Percentiles rank a stretch among this genome's conserved stretches.
Evolutionary conservation across 148 eudicot genomes (phyloP).

Genomic region (Drosera capensis): DNA sequence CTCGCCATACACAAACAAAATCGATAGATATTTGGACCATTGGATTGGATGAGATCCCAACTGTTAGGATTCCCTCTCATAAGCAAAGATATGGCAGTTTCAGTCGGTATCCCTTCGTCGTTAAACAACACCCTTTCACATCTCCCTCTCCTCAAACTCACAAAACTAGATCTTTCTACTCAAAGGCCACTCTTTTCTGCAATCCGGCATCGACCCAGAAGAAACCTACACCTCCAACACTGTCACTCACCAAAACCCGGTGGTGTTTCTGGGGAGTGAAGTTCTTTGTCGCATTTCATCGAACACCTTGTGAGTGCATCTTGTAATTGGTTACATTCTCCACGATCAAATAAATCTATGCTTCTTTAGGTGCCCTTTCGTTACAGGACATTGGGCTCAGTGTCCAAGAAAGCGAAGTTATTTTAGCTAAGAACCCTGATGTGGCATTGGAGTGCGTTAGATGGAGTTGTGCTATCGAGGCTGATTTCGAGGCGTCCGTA

Average conservation of each 20-base stretch:
- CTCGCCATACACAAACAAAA: too few species aligned
- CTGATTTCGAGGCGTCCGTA: constrained; percentile 47
- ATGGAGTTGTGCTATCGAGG: constrained; percentile 23
- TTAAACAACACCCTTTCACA: too few species aligned
- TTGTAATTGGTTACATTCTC: too few species aligned
- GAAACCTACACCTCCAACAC: neutral
- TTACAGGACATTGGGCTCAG: constrained; percentile 41
- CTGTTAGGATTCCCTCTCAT: too few species aligned
- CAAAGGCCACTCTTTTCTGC: neutral
- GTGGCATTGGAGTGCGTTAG: constrained; percentile 37
- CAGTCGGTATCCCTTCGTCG: too few species aligned
- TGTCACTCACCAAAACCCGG: neutral
- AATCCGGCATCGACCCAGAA: neutral
- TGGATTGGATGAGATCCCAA: too few species aligned
- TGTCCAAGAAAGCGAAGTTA: constrained; percentile 23
- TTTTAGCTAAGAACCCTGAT: constrained; percentile 34
- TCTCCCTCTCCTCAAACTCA: neutral
- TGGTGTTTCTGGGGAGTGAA: constrained; percentile 11
- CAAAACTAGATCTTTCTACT: neutral
- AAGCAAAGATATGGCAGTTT: too few species aligned
- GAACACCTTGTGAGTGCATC: too few species aligned
- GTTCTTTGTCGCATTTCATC: constrained; percentile 19
- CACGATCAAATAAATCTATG: neutral
- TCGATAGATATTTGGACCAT: too few species aligned
- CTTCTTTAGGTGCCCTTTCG: constrained; percentile 26